Conservation (phyloP, 176 grass and related monocot species). For the Guadua angustifolia region DNA sequence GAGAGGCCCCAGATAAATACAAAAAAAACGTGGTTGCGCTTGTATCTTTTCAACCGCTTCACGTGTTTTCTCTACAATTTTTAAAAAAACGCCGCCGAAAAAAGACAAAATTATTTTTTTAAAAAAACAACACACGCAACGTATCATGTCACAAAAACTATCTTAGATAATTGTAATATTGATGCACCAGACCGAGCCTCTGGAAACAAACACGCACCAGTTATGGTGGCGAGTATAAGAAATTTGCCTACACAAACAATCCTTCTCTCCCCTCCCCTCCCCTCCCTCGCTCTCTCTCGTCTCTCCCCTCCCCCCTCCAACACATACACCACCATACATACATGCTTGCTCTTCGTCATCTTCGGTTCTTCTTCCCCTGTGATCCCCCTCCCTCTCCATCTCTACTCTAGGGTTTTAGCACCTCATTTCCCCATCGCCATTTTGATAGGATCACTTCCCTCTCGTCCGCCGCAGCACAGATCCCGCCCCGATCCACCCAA, state of each 20-base stretch:
- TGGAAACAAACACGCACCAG: neutral
- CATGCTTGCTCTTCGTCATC: conserved; percentile 36
- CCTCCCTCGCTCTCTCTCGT: conserved; percentile 3
- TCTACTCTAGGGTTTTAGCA: conserved; percentile 59
- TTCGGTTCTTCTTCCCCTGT: conserved; percentile 17
- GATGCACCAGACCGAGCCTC: too few relatives aligned
- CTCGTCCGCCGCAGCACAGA: conserved; percentile 33
- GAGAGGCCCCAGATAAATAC: too few relatives aligned
- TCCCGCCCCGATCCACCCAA: conserved; percentile 9
- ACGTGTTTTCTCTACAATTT: too few relatives aligned
- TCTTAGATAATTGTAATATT: too few relatives aligned
- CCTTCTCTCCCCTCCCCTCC: neutral
- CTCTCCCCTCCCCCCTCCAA: neutral
- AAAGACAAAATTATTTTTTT: too few relatives aligned
- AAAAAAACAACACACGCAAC: too few relatives aligned
- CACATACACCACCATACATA: conserved; percentile 35
- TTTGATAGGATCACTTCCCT: conserved; percentile 38
- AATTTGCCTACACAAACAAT: conserved; percentile 39
- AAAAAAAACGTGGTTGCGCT: too few relatives aligned
- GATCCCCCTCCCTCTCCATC: conserved; percentile 37
- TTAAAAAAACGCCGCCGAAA: too few relatives aligned
- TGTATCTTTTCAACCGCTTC: too few relatives aligned
- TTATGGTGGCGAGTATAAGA: neutral
- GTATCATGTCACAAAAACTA: too few relatives aligned
- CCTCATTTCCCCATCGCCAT: conserved; percentile 49